Percentiles rank a stretch among this genome's conserved stretches.
Conservation (phyloP, 495 filamentous ascomycete species). For the Aeminium ludgeri region DNA sequence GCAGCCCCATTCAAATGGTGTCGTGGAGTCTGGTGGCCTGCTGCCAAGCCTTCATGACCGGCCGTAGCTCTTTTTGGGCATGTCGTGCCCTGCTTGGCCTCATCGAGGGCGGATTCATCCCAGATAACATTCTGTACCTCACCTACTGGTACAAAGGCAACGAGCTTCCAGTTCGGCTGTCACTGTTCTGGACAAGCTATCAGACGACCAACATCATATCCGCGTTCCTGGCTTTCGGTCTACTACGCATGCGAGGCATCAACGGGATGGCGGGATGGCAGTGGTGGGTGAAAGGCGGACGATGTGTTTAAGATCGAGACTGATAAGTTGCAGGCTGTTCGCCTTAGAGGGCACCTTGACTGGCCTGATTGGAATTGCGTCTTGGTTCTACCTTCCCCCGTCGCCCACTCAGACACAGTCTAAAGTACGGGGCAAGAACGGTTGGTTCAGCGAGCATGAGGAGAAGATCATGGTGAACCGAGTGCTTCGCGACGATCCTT, state of each 20-base stretch:
- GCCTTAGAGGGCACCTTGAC: conserved; percentile 40
- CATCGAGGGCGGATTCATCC: conserved; percentile 28
- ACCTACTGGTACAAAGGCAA: conserved; percentile 36
- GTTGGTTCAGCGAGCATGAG: conserved; percentile 44
- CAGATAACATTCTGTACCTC: conserved; percentile 34
- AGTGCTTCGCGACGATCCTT: conserved; percentile 45
- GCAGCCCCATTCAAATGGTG: conserved; percentile 22
- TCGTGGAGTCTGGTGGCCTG: conserved; percentile 58
- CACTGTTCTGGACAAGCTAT: conserved; percentile 43
- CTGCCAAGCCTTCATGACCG: conserved; percentile 47
- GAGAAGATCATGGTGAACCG: conserved; percentile 48
- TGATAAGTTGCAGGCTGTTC: conserved; percentile 23
- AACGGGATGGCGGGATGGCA: conserved; percentile 33
- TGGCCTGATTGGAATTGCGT: conserved; percentile 33
- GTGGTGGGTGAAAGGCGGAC: conserved; percentile 9
- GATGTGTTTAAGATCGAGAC: no score
- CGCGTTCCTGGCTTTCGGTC: conserved; percentile 33
- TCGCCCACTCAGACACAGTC: conserved; percentile 35
- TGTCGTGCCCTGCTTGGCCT: conserved; percentile 31
- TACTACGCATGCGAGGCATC: conserved; percentile 35
- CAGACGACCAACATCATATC: conserved; percentile 36
- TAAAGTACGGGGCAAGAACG: conserved; percentile 40
- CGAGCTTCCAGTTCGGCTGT: conserved; percentile 34
- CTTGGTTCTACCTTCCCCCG: conserved; percentile 39
- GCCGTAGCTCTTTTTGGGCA: conserved; percentile 33